Evolutionary conservation across 2,329 filamentous ascomycete genomes (phyloP).

Genomic region (Aspergillus calidoustus): DNA sequence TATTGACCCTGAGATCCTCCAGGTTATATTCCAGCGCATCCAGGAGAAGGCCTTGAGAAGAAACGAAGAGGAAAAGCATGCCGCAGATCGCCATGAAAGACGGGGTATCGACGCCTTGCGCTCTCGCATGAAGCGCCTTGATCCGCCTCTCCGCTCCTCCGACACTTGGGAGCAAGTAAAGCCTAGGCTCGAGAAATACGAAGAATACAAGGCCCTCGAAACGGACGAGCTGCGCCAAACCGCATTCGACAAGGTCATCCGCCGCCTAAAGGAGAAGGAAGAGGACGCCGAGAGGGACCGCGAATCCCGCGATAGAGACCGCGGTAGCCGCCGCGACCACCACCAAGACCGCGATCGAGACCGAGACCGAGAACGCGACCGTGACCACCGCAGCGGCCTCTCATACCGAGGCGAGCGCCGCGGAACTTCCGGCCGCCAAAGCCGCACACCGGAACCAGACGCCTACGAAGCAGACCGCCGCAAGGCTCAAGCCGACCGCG

Average conservation of each 20-base stretch:
- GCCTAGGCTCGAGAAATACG: constrained; percentile 74
- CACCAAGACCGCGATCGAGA: constrained; percentile 49
- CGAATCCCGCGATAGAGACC: constrained; percentile 54
- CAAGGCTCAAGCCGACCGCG: constrained; percentile 90
- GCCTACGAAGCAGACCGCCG: constrained; percentile 94
- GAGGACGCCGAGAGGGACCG: constrained; percentile 72
- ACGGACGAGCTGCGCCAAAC: constrained; percentile 80
- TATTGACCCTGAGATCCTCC: constrained; percentile 78
- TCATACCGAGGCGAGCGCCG: constrained; percentile 44
- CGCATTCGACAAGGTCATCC: constrained; percentile 91
- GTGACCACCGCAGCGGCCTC: constrained; percentile 56
- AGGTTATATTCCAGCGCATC: constrained; percentile 83
- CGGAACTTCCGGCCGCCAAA: constrained; percentile 61
- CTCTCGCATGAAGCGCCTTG: constrained; percentile 83
- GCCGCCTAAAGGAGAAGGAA: constrained; percentile 87
- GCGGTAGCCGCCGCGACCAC: constrained; percentile 57
- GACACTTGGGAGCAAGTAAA: constrained; percentile 91
- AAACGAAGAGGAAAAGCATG: constrained; percentile 79
- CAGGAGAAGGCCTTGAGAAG: constrained; percentile 84
- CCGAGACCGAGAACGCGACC: constrained; percentile 62
- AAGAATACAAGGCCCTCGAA: constrained; percentile 82
- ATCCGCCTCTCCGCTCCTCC: constrained; percentile 75
- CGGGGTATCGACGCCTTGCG: constrained; percentile 83
- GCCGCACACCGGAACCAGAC: constrained; percentile 88
- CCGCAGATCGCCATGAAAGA: constrained; percentile 83